A percentile compares a stretch with the other conserved stretches of the same genome.
Conservation (phyloP, 2,329 filamentous ascomycete genomes). For the Ascocoryne sarcoides region DNA sequence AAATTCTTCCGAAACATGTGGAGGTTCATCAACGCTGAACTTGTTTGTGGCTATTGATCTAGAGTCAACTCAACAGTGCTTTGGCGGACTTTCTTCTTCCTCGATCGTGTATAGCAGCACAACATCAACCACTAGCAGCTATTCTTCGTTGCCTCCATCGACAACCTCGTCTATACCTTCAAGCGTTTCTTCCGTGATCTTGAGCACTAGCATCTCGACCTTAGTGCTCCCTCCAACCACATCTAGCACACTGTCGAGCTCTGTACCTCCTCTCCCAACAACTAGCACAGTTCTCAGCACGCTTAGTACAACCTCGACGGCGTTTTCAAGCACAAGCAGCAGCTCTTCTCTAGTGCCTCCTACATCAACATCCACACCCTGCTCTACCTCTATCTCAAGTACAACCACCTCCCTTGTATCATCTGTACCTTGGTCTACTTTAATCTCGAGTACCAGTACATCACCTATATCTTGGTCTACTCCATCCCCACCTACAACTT, state of each 20-base stretch:
- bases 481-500: constrained; percentile 2
- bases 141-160: constrained; percentile 9
- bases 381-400: no score
- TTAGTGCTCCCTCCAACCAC: not conserved
- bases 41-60: constrained; percentile 40
- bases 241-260: not conserved
- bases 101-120: not conserved
- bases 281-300: not conserved
- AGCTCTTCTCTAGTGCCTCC: constrained; percentile 4
- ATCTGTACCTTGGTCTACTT: no score
- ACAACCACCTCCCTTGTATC: no score
- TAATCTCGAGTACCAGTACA: no score
- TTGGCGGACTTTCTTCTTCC: constrained; percentile 20
- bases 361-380: no score
- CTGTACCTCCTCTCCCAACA: not conserved
- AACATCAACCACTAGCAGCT: not conserved
- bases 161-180: constrained; percentile 2
- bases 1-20: constrained; percentile 28
- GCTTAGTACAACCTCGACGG: not conserved
- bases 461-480: no score
- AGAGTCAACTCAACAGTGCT: constrained; percentile 41
- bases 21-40: constrained; percentile 27
- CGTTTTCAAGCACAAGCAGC: not conserved
- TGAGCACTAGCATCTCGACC: not conserved
- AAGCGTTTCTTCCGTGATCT: not conserved